Conservation (phyloP, 179 eudicot genomes). For the Spinacia oleracea region DNA sequence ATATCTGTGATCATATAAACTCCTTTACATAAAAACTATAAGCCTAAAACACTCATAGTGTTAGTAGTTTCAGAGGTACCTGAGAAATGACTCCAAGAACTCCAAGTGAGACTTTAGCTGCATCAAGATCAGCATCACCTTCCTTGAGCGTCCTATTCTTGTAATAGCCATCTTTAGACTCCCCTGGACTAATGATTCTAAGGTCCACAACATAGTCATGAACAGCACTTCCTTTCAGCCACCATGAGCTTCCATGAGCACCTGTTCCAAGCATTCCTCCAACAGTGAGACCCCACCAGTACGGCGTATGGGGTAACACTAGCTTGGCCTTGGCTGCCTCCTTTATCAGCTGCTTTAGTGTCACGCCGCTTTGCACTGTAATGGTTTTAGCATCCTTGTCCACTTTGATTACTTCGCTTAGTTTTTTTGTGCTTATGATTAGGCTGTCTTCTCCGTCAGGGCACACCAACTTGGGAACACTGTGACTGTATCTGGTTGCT, state of each 20-base stretch:
- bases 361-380: constrained; percentile 63
- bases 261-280: constrained; percentile 82
- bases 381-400: constrained; percentile 34
- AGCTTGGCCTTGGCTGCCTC: constrained; percentile 59
- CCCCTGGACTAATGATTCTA: constrained; percentile 56
- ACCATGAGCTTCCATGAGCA: constrained; percentile 83
- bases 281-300: constrained; percentile 78
- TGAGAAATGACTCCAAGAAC: constrained; percentile 85
- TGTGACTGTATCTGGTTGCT: constrained; percentile 57
- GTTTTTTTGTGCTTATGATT: constrained; percentile 61
- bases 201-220: constrained; percentile 63
- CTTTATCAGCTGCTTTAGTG: constrained; percentile 46
- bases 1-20: no score
- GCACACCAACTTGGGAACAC: constrained; percentile 70
- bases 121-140: constrained; percentile 50
- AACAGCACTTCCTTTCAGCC: constrained; percentile 68
- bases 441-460: constrained; percentile 61
- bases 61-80: constrained; percentile 31
- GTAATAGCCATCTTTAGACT: constrained; percentile 42
- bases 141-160: constrained; percentile 35
- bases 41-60: no score
- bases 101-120: constrained; percentile 76
- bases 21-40: no score
- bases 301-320: constrained; percentile 66
- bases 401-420: constrained; percentile 35